Evolutionary conservation across 129 eudicot genomes (phyloP).

Genomic region (Solidago caesia): DNA sequence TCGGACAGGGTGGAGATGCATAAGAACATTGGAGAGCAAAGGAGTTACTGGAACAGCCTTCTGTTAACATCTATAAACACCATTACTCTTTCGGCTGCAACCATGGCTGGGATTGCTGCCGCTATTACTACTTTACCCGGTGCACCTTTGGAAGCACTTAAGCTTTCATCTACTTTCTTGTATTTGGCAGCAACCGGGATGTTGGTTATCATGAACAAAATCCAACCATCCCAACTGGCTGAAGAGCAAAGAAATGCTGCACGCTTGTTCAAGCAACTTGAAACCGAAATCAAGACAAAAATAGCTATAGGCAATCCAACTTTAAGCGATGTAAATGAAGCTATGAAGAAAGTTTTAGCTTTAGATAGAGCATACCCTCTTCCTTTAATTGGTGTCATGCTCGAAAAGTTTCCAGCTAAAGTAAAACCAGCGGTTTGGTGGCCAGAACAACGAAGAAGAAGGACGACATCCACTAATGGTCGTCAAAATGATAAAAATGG

Average conservation of each 20-base stretch:
- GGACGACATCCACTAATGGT: background rate
- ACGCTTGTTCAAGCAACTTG: conserved; percentile 47
- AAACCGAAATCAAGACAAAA: conserved; percentile 34
- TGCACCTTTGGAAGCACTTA: conserved; percentile 35
- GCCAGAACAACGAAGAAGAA: conserved; percentile 40
- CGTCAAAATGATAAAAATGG: conserved; percentile 27
- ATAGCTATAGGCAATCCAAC: conserved; percentile 22
- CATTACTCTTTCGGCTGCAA: conserved; percentile 44
- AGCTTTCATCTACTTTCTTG: conserved; percentile 49
- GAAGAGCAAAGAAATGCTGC: conserved; percentile 61
- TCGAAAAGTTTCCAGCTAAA: conserved; percentile 66
- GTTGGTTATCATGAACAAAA: conserved; percentile 55
- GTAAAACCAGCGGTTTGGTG: conserved; percentile 76
- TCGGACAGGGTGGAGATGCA: conserved; percentile 59
- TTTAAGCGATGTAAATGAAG: conserved; percentile 40
- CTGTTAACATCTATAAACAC: conserved; percentile 46
- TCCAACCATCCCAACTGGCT: conserved; percentile 58
- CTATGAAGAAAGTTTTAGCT: conserved; percentile 56
- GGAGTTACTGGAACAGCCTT: conserved; percentile 46
- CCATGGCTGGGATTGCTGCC: conserved; percentile 45
- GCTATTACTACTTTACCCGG: conserved; percentile 22
- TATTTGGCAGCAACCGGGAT: conserved; percentile 49
- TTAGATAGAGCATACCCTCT: conserved; percentile 82
- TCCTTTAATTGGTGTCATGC: conserved; percentile 77
- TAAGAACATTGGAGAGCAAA: conserved; percentile 47